Evolutionary conservation across 2,329 filamentous ascomycete genomes (phyloP).

Genomic region (Conoideocrella luteorostrata): DNA sequence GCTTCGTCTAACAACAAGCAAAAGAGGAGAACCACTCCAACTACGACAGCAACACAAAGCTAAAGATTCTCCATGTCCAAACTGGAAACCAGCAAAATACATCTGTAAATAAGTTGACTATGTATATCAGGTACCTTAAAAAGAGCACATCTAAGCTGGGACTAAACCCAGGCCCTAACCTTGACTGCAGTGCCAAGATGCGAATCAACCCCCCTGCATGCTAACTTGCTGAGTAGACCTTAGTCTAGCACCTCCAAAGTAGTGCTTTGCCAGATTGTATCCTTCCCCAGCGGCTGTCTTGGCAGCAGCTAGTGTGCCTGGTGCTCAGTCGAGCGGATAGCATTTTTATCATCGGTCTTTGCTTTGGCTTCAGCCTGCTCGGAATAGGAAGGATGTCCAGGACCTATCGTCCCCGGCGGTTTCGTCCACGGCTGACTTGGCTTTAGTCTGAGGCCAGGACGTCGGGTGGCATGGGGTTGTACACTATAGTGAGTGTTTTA

Average conservation of each 20-base stretch:
- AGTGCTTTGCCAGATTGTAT: slow-evolving; percentile 46
- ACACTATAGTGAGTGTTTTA: slow-evolving; percentile 4
- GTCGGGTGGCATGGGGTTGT: slow-evolving; percentile 6
- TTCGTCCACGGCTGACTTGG: background rate
- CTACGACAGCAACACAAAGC: too few species aligned
- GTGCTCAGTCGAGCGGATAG: slow-evolving; percentile 63
- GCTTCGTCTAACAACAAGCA: too few species aligned
- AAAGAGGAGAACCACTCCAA: too few species aligned
- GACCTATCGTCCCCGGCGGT: slow-evolving; percentile 36
- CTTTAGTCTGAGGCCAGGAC: background rate
- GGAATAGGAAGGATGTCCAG: too few species aligned
- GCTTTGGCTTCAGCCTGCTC: slow-evolving; percentile 79
- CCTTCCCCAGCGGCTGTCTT: slow-evolving; percentile 59
- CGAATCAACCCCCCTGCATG: slow-evolving; percentile 58
- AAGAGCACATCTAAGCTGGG: too few species aligned
- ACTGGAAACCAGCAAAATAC: too few species aligned
- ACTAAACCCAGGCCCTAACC: slow-evolving; percentile 59
- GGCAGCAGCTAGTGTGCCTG: slow-evolving; percentile 65
- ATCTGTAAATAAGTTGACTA: too few species aligned
- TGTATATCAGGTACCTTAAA: too few species aligned
- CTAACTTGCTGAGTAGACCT: slow-evolving; percentile 49
- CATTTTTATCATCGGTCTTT: slow-evolving; percentile 81
- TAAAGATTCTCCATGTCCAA: too few species aligned
- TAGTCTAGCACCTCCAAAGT: slow-evolving; percentile 43
- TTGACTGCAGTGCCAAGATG: slow-evolving; percentile 65